Evolutionary conservation across 495 filamentous ascomycete species (phyloP), one percentile per base, ranked within the genome.

Genomic region (Diplogelasinospora grovesii): DNA sequence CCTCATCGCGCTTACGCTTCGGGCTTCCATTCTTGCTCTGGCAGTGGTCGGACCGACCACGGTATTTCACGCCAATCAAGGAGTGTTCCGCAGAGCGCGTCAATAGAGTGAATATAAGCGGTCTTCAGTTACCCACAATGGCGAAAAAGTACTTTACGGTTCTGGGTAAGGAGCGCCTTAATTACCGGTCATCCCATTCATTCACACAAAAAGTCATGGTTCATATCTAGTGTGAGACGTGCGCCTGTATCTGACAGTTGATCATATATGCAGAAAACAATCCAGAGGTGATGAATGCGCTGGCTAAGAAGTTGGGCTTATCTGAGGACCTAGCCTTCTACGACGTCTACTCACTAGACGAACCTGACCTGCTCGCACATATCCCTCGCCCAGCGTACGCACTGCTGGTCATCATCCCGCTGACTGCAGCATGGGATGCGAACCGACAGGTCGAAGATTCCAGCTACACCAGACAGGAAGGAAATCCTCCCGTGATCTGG

Each of bases 311-410:
- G 40, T 73, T 94, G 25, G 86, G 86, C 15, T 66, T 90, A 29
- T 73, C 83, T 2, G 46, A 59, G 36, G 60, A 64, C n/a, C 66
- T 90, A 25, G 65, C 66, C 41, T 92, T 92, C 70, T 75, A 86
- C 55, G 86, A 92, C 54, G 81, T 92, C 59, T 88, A 77, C 69
- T 80, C 77, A 39, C 75, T 94, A 50, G 75, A 82, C 51, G 81
- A 86, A 8, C 73, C 79, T 1, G 77, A 82, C 18, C 71, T 85
- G 30, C 69, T 90, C 37, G 69, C 74, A 41, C 74, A 84, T 60
- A 72, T 90, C 21, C 84, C 86, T 1, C 81, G 83, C 23, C 85
- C 86, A 21, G 78, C 73, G 7, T 66, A 78, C 51, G 86, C 84
- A 32, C 72, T 94, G 20, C 72, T 94, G 43, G 77, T 87, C 60